Base-by-base conservation (phyloP, 352 stramenopile species). In the Thraustochytrium striatum region DNA sequence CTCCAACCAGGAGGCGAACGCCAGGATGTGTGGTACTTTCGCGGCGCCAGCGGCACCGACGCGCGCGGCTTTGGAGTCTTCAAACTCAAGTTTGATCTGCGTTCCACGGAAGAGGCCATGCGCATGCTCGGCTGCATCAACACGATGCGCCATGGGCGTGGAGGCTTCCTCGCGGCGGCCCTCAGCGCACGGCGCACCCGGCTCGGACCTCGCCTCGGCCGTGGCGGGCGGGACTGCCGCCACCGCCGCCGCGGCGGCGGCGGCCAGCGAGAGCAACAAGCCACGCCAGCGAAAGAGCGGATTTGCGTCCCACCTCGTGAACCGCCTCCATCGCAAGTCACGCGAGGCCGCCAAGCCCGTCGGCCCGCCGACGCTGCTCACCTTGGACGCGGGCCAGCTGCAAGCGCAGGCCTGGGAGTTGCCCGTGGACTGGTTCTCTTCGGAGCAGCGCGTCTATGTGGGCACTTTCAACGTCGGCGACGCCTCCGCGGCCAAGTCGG, bases 391-490 rank as follows among this genome's bases (percentile, higher is more conserved):
- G 16, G 30, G 30, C 2, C 32, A 47, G 8, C 25, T 75, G 44
- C 44, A 75, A 30, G 41, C 43, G 50, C 41, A 72, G 21, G 65
- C 65, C 32, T 75, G 65, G 65, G 19, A 3, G 19, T 13, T 61
- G 16, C 3, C 30, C 41, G 32, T 35, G 28, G 44, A 72, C 19
- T 62, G 44, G 65, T 75, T 75, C 50, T 25, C 28, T 7, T 68
- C 43, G 16, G 35, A 75, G 8, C 21, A 9, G 5, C 13, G 65
- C 35, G 65, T 81, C 28, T 75, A 58, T 32, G 50, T 81, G 3
- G 72, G 57, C n/a, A 81, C 72, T 19, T 81, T 75, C 25, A 81
- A 81, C 59, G 72, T 61, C 11, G 38, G 38, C 2, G 57, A 57
- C 36, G 44, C 65, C 58, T 53, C 30, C 21, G 21, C 72, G 9